Percentiles rank a stretch among this genome's conserved stretches.
Conservation (phyloP, 2,329 filamentous ascomycete genomes). For the Aspergillus tubingensis region DNA sequence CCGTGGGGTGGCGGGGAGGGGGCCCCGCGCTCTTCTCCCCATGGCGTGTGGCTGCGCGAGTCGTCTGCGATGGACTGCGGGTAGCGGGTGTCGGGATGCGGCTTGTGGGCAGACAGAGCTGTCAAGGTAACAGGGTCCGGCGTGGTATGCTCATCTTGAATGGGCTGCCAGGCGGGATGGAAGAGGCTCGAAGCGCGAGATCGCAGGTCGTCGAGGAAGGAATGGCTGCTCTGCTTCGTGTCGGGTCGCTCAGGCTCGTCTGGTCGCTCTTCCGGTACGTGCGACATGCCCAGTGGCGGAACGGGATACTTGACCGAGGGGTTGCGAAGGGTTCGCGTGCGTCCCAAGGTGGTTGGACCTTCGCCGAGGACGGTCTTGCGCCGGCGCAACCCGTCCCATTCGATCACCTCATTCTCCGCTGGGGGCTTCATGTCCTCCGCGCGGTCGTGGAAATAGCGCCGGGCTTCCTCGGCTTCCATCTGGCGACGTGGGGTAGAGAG, state of each 20-base stretch:
- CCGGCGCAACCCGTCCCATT: constrained; percentile 89
- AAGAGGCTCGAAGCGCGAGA: constrained; percentile 42
- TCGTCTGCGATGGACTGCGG: constrained; percentile 32
- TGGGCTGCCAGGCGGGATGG: constrained; percentile 37
- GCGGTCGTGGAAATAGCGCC: constrained; percentile 77
- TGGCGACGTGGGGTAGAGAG: constrained; percentile 74
- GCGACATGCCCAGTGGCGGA: constrained; percentile 84
- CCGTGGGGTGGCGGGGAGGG: constrained; percentile 48
- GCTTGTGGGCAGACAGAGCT: constrained; percentile 57
- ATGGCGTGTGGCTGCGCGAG: constrained; percentile 44
- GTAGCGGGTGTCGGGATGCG: constrained; percentile 47
- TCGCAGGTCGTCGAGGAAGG: constrained; percentile 43
- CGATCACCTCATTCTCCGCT: constrained; percentile 75
- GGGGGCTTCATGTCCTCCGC: constrained; percentile 69
- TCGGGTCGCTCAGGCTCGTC: constrained; percentile 42
- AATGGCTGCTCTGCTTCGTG: constrained; percentile 34
- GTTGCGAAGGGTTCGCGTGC: constrained; percentile 35
- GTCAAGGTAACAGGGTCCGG: constrained; percentile 64
- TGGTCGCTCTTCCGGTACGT: constrained; percentile 65
- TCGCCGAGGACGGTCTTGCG: constrained; percentile 61
- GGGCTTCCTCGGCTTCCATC: constrained; percentile 77
- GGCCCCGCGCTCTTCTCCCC: constrained; percentile 30
- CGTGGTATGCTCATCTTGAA: constrained; percentile 40
- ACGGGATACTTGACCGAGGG: constrained; percentile 56
- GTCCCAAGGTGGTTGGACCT: constrained; percentile 42